These are phyloP conservation scores for Ogataea glucozyma DNA, from an alignment of 805 yeast genomes.

Conservation along the genomic window DNA sequence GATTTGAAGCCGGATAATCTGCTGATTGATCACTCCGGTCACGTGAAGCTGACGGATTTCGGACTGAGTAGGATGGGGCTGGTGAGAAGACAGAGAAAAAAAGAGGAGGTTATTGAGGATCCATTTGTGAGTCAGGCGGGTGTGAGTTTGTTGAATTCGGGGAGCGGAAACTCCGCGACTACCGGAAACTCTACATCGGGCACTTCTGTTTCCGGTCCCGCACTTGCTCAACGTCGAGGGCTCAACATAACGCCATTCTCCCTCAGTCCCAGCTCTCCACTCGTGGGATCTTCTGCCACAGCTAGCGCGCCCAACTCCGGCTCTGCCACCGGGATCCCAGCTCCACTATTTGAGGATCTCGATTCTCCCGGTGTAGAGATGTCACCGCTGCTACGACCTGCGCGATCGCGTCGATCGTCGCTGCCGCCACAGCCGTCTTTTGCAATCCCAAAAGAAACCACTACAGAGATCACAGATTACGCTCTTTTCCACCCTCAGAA, in stretches of 20 bases:
- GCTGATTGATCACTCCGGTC: constrained; percentile 83
- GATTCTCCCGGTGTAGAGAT: constrained; percentile 34
- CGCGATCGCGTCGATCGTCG: constrained; percentile 47
- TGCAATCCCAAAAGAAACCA: constrained; percentile 51
- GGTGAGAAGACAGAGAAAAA: constrained; percentile 67
- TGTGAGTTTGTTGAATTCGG: too few relatives aligned
- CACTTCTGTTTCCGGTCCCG: too few relatives aligned
- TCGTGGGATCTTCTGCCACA: too few relatives aligned
- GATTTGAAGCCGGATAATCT: constrained; percentile 95
- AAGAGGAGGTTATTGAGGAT: constrained; percentile 21
- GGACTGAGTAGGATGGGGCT: constrained; percentile 91
- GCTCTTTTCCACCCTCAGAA: constrained; percentile 71
- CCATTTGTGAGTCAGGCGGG: constrained; percentile 21
- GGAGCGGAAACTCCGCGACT: too few relatives aligned
- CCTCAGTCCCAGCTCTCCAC: constrained; percentile 28
- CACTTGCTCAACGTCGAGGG: constrained; percentile 10
- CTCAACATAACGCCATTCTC: constrained; percentile 31
- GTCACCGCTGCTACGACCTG: constrained; percentile 50
- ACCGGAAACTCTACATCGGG: too few relatives aligned
- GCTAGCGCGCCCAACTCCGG: constrained; percentile 22
- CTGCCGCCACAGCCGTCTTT: constrained; percentile 64
- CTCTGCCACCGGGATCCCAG: constrained; percentile 6
- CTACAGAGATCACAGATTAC: constrained; percentile 39
- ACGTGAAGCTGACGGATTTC: constrained; percentile 90
- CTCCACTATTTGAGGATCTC: constrained; percentile 18